A percentile compares a stretch with the other conserved stretches of the same genome.
phyloP scores from a whole-genome alignment of 345 rosid genomes.

The Noccaea bulbosa region DNA sequence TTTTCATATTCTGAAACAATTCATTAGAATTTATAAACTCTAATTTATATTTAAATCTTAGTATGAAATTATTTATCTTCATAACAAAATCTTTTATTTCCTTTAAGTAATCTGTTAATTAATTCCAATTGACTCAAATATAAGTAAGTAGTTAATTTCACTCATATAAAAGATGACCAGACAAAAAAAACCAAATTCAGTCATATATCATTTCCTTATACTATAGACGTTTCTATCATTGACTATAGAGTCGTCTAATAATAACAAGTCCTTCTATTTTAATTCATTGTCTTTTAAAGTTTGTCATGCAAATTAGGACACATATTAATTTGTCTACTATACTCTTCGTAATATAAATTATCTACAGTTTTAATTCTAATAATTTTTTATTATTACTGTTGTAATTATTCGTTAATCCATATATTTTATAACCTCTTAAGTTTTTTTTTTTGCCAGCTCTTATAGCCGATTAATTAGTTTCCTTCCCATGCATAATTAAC shows the following conservation, averaged over 20 bases:
- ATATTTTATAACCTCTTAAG: no score
- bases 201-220: not conserved
- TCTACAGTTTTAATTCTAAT: no score
- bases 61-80: not conserved
- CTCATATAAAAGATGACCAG: not conserved
- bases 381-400: no score
- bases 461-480: not conserved
- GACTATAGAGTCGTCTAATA: not conserved
- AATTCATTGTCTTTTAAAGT: not conserved
- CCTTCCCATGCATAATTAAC: no score
- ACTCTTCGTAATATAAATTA: not conserved
- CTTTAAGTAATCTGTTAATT: not conserved
- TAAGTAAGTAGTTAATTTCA: not conserved
- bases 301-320: not conserved
- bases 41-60: not conserved
- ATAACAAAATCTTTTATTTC: not conserved
- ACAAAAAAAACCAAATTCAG: not conserved
- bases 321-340: not conserved
- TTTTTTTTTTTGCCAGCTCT: no score
- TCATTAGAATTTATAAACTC: not conserved
- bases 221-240: not conserved
- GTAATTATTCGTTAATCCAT: no score
- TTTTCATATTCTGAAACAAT: no score
- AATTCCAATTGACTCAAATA: not conserved
- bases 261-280: no score